These are phyloP conservation scores for Meripilus lineatus DNA, from an alignment of 1,284 basidiomycete genomes.

Conservation along the genomic window DNA sequence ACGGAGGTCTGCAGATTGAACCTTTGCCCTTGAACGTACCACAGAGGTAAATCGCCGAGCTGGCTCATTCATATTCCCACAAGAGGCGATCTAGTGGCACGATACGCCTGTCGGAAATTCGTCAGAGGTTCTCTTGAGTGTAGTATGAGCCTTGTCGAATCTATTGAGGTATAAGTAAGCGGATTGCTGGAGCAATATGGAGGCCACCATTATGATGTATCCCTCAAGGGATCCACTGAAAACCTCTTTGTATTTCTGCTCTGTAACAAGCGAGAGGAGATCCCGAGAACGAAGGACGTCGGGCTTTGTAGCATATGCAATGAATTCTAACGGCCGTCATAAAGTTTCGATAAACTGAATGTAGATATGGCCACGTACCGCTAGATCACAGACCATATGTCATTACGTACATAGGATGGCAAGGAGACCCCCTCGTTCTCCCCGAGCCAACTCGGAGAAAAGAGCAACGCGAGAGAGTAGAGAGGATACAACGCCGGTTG, in stretches of 20 bases:
- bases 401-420: background rate
- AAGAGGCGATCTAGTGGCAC: background rate
- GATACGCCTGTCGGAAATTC: background rate
- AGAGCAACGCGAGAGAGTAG: constrained; percentile 1
- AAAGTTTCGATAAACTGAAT: background rate
- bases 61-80: background rate
- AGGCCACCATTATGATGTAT: constrained; percentile 7
- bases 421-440: background rate
- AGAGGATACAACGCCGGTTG: background rate
- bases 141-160: background rate
- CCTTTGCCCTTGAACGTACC: no score
- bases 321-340: background rate
- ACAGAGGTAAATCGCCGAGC: constrained; percentile 2
- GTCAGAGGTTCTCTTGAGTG: background rate
- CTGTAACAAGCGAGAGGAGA: constrained; percentile 5
- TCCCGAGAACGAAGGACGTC: constrained; percentile 3
- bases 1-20: no score
- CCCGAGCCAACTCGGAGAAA: background rate
- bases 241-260: constrained; percentile 7
- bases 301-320: background rate
- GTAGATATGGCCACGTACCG: background rate
- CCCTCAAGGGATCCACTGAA: constrained; percentile 1
- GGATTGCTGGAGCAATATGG: background rate
- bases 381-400: no score
- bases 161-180: background rate